Percentiles rank a stretch among this genome's conserved stretches.
These are phyloP conservation scores for Pseudocohnilembus persalinus DNA, from an alignment of 169 alveolate species.

Conservation along the genomic window DNA sequence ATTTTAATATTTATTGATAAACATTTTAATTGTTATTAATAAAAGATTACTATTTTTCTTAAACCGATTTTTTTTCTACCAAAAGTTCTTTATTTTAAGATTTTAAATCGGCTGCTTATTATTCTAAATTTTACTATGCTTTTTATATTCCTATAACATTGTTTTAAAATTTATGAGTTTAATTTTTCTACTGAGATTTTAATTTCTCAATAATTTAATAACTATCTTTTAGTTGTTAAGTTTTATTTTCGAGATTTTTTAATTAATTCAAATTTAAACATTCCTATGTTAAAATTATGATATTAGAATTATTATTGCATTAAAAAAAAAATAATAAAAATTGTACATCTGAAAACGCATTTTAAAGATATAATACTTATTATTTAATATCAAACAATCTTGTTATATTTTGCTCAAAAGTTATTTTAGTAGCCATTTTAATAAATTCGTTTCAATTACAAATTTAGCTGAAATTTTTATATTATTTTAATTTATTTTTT, in stretches of 20 bases:
- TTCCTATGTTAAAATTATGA: neutral
- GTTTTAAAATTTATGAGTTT: neutral
- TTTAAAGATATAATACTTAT: neutral
- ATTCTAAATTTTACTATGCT: neutral
- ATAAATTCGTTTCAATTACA: no score
- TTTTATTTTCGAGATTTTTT: neutral
- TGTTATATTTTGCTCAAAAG: neutral
- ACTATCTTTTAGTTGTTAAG: neutral
- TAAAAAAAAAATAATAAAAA: no score
- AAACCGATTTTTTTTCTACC: neutral
- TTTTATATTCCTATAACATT: neutral
- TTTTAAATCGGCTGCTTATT: neutral
- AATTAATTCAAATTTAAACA: neutral
- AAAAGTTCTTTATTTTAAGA: no score
- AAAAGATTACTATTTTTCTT: neutral
- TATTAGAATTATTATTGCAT: neutral
- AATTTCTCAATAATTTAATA: neutral
- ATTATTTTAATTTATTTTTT: no score
- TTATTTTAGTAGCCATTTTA: no score
- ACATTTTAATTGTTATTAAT: neutral
- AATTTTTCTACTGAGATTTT: no score
- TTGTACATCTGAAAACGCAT: neutral
- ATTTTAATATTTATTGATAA: no score
- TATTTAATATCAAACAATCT: neutral
- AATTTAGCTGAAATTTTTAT: no score